phyloP scores from a whole-genome alignment of 768 basidiomycete species.

The Suillus weaverae region DNA sequence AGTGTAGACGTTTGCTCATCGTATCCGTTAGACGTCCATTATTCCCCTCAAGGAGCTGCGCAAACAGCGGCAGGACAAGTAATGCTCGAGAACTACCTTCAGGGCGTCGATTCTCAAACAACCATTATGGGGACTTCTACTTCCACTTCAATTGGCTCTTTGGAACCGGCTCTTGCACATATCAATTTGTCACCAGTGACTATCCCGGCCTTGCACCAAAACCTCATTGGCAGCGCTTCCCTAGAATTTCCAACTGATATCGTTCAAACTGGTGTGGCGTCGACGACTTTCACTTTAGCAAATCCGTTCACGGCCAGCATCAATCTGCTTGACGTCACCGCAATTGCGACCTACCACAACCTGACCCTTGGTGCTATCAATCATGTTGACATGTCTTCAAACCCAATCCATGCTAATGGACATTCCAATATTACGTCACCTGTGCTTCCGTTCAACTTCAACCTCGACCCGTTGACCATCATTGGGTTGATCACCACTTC shows the following conservation, averaged over 20 bases:
- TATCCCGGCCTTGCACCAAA: conserved; percentile 65
- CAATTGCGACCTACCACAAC: conserved; percentile 54
- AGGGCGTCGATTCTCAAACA: conserved; percentile 56
- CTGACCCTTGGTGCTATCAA: conserved; percentile 61
- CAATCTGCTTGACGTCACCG: conserved; percentile 54
- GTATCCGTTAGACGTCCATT: conserved; percentile 50
- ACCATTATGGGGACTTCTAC: conserved; percentile 53
- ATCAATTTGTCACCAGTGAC: conserved; percentile 60
- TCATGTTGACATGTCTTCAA: conserved; percentile 50
- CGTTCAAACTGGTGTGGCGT: conserved; percentile 57
- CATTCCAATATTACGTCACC: conserved; percentile 59
- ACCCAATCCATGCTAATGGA: conserved; percentile 60
- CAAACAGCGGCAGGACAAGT: conserved; percentile 48
- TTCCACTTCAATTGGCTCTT: conserved; percentile 60
- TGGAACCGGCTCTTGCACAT: conserved; percentile 59
- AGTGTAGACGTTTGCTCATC: not conserved
- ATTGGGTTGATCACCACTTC: conserved; percentile 53
- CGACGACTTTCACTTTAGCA: conserved; percentile 53
- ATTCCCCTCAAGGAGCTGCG: conserved; percentile 55
- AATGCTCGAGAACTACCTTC: conserved; percentile 68
- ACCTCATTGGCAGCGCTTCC: conserved; percentile 54
- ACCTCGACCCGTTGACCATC: conserved; percentile 61
- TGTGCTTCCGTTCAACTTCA: conserved; percentile 59
- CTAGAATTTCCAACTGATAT: conserved; percentile 65
- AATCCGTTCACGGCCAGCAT: conserved; percentile 77